Conservation (phyloP, 352 stramenopile genomes). For the Phytophthora tentaculata region DNA sequence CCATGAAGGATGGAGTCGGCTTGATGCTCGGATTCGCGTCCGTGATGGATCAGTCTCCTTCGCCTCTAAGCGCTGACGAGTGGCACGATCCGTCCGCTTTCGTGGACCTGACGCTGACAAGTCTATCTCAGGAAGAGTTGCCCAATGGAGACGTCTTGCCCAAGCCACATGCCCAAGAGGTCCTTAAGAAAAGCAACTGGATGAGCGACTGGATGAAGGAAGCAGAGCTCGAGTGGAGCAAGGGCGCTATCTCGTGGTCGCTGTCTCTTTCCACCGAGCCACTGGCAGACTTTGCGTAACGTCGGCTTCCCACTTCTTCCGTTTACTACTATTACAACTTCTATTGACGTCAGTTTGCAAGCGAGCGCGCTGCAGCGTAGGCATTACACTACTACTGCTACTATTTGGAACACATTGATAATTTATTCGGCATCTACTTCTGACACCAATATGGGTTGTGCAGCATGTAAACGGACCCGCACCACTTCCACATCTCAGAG, state of each 20-base stretch:
- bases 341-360: too few species aligned
- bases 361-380: conserved; percentile 19
- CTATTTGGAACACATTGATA: conserved; percentile 36
- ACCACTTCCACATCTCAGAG: background rate
- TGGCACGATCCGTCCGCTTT: conserved; percentile 59
- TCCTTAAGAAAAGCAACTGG: conserved; percentile 45
- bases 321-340: too few species aligned
- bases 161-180: conserved; percentile 20
- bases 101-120: conserved; percentile 51
- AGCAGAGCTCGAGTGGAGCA: conserved; percentile 65
- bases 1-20: conserved; percentile 34
- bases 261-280: conserved; percentile 50
- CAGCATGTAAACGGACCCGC: conserved; percentile 6
- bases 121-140: conserved; percentile 49
- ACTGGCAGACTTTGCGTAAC: conserved; percentile 50
- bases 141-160: conserved; percentile 8
- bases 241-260: conserved; percentile 62
- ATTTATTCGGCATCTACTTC: conserved; percentile 42
- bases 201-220: conserved; percentile 66
- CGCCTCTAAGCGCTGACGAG: conserved; percentile 67
- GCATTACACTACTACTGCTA: conserved; percentile 16
- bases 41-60: conserved; percentile 39
- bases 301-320: too few species aligned
- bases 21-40: conserved; percentile 12
- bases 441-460: conserved; percentile 32